Evolutionary conservation across 371 early-diverging fungal genomes (phyloP), one percentile per base, ranked within the genome.

Genomic region (Quaeritorhiza haematococci): DNA sequence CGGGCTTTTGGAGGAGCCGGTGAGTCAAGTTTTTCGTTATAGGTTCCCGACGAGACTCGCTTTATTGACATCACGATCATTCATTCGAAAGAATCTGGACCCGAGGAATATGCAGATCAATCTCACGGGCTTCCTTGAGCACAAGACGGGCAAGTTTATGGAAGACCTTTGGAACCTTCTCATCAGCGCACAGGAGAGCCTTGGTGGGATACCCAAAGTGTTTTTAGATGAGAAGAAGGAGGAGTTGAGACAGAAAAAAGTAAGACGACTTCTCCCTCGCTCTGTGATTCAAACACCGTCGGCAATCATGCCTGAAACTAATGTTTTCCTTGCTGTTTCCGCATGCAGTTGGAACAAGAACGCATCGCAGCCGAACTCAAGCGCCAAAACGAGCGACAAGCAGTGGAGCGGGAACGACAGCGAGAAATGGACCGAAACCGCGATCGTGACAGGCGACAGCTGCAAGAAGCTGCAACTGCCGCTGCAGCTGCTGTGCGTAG

Each of bases 61-160:
- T 30, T n/a, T n/a, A n/a, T n/a, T 27, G 21, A 13, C 30, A 24
- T 63, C 43, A 27, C 29, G 32, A 4, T n/a, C 49, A 24, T 13
- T 53, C 42, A n/a, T n/a, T n/a, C 4, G 44, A 3, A 52, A 87
- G 84, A 72, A 73, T 7, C 83, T 86, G 10, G 96, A 97, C 72
- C 93, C 96, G 33, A 83, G 83, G 56, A 63, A 76, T 34, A 87
- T 95, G 82, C 98, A 97, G 72, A 91, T 95, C 69, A 90, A 92
- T 63, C 74, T 97, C n/a, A 92, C 93, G 0, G 95, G 95, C 15
- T 97, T 97, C 67, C 68, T 97, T 41, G 94, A 93, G 59, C 74
- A 78, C 49, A 89, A 91, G 41, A 78, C 98, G 2, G 78, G 79
- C 38, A 62, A 58, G 5, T 96, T 97, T 71, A 82, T 95, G 60